Evolutionary conservation across 352 stramenopile species (phyloP).

Genomic region (Poterioochromonas sp.): DNA sequence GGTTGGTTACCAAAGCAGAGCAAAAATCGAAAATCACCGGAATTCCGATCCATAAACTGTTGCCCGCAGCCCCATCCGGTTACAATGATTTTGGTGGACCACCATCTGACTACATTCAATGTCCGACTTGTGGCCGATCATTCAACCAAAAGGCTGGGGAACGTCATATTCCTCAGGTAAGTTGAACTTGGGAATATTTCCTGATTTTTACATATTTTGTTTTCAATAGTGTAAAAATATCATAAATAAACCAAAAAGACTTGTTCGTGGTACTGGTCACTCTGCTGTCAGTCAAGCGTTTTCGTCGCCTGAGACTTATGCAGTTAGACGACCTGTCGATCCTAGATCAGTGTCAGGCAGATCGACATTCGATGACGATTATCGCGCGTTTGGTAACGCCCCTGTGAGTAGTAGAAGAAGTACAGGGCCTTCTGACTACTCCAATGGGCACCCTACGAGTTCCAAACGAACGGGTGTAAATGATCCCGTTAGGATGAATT

Average conservation of each 20-base stretch:
- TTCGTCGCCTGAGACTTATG: too few species aligned
- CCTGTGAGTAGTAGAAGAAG: too few species aligned
- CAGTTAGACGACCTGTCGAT: too few species aligned
- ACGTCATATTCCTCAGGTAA: constrained; percentile 24
- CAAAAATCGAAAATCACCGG: constrained; percentile 3
- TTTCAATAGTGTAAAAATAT: constrained; percentile 19
- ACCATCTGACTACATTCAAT: not conserved
- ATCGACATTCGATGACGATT: too few species aligned
- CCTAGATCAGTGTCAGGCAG: too few species aligned
- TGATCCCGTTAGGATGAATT: too few species aligned
- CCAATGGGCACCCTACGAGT: too few species aligned
- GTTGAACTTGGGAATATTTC: not conserved
- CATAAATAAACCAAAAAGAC: not conserved
- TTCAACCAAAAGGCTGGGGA: constrained; percentile 24
- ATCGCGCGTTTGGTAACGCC: too few species aligned
- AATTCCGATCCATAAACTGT: not conserved
- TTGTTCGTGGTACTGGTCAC: not conserved
- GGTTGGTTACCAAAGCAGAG: not conserved
- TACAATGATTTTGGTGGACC: not conserved
- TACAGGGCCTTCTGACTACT: too few species aligned
- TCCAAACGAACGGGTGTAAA: too few species aligned
- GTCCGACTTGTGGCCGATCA: constrained; percentile 17
- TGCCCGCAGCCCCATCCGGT: not conserved
- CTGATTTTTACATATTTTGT: not conserved
- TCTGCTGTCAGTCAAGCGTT: too few species aligned